A percentile compares a stretch with the other conserved stretches of the same genome.
Conservation (phyloP, 129 eudicot genomes). For the Daucus carota region DNA sequence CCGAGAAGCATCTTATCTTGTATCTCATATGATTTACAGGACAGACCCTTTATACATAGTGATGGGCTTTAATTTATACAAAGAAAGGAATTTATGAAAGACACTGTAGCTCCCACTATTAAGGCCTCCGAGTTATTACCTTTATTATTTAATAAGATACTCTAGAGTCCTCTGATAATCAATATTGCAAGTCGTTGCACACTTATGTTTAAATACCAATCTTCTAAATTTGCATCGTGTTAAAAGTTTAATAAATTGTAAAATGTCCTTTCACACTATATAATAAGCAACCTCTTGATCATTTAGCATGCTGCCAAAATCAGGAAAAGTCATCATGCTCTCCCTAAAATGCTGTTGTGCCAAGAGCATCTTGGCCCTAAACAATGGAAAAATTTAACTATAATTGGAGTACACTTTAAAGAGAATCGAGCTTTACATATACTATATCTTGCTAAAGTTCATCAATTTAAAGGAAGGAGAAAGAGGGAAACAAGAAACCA, state of each 20-base stretch:
- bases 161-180: background rate
- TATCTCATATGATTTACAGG: background rate
- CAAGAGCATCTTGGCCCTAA: background rate
- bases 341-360: background rate
- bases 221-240: background rate
- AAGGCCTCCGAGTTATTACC: background rate
- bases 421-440: background rate
- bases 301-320: background rate
- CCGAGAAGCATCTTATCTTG: background rate
- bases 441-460: background rate
- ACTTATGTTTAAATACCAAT: background rate
- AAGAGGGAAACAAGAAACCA: background rate
- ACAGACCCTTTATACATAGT: background rate
- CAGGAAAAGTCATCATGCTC: background rate
- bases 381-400: background rate
- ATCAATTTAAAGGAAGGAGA: background rate
- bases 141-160: background rate
- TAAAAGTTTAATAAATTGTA: background rate
- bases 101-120: background rate
- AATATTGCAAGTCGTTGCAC: background rate
- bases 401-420: background rate
- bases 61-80: background rate
- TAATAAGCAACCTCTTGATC: background rate
- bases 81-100: background rate
- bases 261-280: background rate